These are phyloP conservation scores for Sinapis alba DNA, from an alignment of 441 rosid species.

Conservation along the genomic window DNA sequence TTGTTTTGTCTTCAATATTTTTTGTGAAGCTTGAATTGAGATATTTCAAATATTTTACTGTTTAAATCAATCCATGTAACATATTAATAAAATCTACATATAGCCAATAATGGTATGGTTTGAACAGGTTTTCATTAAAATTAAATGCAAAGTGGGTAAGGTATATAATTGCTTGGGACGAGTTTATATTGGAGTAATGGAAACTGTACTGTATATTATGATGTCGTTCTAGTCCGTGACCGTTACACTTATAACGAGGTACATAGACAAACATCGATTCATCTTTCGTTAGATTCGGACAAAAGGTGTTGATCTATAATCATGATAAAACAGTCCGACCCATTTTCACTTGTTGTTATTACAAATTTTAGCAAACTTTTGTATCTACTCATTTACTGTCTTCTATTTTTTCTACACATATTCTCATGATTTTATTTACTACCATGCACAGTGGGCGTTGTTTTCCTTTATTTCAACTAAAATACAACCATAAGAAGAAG, in stretches of 20 bases:
- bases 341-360: slow-evolving; percentile 33
- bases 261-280: slow-evolving; percentile 37
- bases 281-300: slow-evolving; percentile 44
- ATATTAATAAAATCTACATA: not conserved
- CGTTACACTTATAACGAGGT: slow-evolving; percentile 43
- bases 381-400: slow-evolving; percentile 29
- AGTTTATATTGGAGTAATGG: slow-evolving; percentile 36
- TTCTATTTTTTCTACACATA: not conserved
- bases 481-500: not conserved
- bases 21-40: not conserved
- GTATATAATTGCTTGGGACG: slow-evolving; percentile 30
- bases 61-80: not conserved
- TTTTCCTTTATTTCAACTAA: not conserved
- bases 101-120: not conserved
- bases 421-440: not conserved
- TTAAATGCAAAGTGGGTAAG: slow-evolving; percentile 25
- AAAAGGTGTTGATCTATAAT: slow-evolving; percentile 42
- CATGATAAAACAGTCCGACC: slow-evolving; percentile 38
- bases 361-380: slow-evolving; percentile 38
- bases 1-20: slow-evolving; percentile 1
- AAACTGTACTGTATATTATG: slow-evolving; percentile 36
- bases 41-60: not conserved
- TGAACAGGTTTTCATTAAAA: not conserved
- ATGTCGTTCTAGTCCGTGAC: slow-evolving; percentile 39
- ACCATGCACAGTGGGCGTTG: not conserved